Evolutionary conservation across 139 green algal genomes (phyloP).

Genomic region (Tetradesmus lagerheimii): DNA sequence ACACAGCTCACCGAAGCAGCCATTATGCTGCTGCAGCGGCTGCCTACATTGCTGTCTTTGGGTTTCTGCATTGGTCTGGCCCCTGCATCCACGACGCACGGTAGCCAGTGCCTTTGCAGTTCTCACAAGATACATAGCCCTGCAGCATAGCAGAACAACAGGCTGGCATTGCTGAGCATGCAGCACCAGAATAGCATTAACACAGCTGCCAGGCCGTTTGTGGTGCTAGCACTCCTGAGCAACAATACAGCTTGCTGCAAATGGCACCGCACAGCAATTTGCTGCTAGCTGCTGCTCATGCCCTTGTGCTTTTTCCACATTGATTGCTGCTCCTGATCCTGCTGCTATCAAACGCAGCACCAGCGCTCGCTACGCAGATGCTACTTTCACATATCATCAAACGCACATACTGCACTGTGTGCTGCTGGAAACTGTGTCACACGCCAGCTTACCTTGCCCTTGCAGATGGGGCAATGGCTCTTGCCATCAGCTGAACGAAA

Average conservation of each 20-base stretch:
- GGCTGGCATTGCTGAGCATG: not conserved
- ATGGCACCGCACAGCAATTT: not conserved
- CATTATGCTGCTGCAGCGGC: not conserved
- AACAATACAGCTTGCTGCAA: no score
- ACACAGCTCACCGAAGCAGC: no score
- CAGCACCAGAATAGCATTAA: not conserved
- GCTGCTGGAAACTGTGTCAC: not conserved
- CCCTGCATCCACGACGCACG: conserved; percentile 51
- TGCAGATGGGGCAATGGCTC: conserved; percentile 63
- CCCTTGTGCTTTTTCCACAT: no score
- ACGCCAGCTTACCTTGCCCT: conserved; percentile 48
- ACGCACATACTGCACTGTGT: no score
- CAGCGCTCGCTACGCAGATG: not conserved
- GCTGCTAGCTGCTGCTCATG: not conserved
- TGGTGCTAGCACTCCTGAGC: no score
- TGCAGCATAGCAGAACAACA: not conserved
- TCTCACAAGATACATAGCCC: conserved; percentile 52
- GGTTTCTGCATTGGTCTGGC: conserved; percentile 34
- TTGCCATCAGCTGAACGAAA: conserved; percentile 39
- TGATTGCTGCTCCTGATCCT: not conserved
- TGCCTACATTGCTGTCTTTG: not conserved
- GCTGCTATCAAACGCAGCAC: not conserved
- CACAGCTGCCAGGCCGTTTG: no score
- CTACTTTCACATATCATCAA: not conserved
- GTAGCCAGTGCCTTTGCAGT: conserved; percentile 61